Evolutionary conservation across 2,329 filamentous ascomycete genomes (phyloP), one percentile per base, ranked within the genome.

Genomic region (Ceratocystis huliohia): DNA sequence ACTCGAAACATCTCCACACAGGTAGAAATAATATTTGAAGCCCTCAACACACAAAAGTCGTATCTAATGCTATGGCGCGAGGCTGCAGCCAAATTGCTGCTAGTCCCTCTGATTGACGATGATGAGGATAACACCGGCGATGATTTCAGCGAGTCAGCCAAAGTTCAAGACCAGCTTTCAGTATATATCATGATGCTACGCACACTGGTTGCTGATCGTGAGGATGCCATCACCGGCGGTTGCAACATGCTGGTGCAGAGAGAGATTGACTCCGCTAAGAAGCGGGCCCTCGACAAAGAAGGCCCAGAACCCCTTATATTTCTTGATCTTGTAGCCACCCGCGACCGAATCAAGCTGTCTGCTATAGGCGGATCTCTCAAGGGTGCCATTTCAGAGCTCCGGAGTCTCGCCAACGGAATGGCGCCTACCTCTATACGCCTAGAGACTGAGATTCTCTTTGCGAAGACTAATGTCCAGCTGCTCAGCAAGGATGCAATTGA

Each of bases 81-180:
- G 4, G 28, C 13, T 30, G 53, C 30, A n/a, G 53, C 17, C 53
- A 57, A 57, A 7, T 28, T 57, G 28, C 22, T 57, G 15, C 25
- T 57, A 25, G 22, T 85, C 68, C 85, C 89, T 0, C 80, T 97
- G 1, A 84, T 97, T 20, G 94, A 97, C 70, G 86, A 94, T 72
- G 91, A 96, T 50, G 84, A 82, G 8, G 90, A 96, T 67, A 82
- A 85, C 1, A 93, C 91, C 10, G 94, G 94, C 28, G 88, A 96
- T 68, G 94, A 97, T 73, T 94, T 96, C 69, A 88, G 91, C 70
- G 84, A 89, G 41, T 96, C 93, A 0, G 90, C 91, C 0, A 89
- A 89, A 73, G 82, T 87, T 59, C 93, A 97, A 75, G 93, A 96
- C 69, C 86, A 95, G 73, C 83, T 96, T 53, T 89, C 93, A 75